A percentile compares a stretch with the other conserved stretches of the same genome.
phyloP scores from a whole-genome alignment of 2,329 filamentous ascomycete species.

The Beauveria scarabaeidicola region DNA sequence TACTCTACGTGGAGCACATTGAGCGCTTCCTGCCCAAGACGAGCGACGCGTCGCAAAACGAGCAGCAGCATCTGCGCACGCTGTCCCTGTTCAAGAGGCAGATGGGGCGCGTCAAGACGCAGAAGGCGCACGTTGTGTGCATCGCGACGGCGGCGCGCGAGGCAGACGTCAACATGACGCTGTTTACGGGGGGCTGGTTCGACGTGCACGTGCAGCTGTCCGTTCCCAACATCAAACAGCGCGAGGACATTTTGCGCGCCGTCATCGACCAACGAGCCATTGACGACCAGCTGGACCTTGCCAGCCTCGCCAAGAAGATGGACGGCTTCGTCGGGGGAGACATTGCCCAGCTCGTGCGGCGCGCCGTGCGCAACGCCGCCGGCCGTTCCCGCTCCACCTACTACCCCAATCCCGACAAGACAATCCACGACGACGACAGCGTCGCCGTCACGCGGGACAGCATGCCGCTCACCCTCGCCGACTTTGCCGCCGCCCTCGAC shows the following conservation, averaged over 20 bases:
- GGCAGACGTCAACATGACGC: slow-evolving; percentile 72
- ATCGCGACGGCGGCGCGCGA: slow-evolving; percentile 86
- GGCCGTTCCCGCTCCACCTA: slow-evolving; percentile 25
- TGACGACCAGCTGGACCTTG: slow-evolving; percentile 60
- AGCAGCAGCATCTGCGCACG: slow-evolving; percentile 88
- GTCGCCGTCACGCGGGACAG: background rate
- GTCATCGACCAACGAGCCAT: slow-evolving; percentile 32
- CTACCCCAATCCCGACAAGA: slow-evolving; percentile 9
- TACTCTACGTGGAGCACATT: slow-evolving; percentile 88
- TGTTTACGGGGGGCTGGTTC: slow-evolving; percentile 68
- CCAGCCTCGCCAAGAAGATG: slow-evolving; percentile 68
- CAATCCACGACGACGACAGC: background rate
- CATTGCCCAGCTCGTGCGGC: slow-evolving; percentile 54
- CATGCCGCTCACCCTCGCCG: slow-evolving; percentile 22
- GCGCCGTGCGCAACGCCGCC: slow-evolving; percentile 32
- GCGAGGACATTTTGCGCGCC: slow-evolving; percentile 47
- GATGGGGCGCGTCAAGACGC: slow-evolving; percentile 71
- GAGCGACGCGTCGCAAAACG: slow-evolving; percentile 70
- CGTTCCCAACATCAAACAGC: slow-evolving; percentile 70
- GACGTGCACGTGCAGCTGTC: slow-evolving; percentile 79
- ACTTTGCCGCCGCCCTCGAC: slow-evolving; percentile 69
- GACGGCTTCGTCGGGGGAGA: slow-evolving; percentile 93
- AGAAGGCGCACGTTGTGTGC: slow-evolving; percentile 69
- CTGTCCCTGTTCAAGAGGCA: slow-evolving; percentile 75
- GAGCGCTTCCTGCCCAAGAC: slow-evolving; percentile 72